Percentiles rank a stretch among this genome's conserved stretches.
Conservation (phyloP, 495 filamentous ascomycete species). For the Aspergillus sclerotiicarbonarius region DNA sequence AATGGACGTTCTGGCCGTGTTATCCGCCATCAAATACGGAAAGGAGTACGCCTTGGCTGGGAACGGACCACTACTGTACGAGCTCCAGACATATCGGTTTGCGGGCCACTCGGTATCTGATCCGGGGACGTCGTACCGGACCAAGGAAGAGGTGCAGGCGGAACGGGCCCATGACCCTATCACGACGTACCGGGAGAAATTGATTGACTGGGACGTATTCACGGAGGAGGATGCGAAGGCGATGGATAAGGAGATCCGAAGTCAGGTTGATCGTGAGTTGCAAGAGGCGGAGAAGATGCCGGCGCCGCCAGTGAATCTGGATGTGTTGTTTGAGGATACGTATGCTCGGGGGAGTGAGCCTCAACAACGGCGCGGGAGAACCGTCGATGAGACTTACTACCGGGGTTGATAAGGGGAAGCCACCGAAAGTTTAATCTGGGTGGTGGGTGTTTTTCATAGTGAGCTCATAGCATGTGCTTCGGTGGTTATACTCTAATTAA, state of each 20-base stretch:
- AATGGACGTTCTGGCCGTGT: conserved; percentile 93
- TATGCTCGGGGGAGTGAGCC: conserved; percentile 87
- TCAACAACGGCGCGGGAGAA: conserved; percentile 22
- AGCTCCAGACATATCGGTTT: conserved; percentile 94
- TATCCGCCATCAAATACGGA: conserved; percentile 79
- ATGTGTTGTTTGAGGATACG: conserved; percentile 85
- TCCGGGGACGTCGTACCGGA: conserved; percentile 90
- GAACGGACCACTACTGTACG: conserved; percentile 83
- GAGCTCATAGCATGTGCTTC: conserved; percentile 5
- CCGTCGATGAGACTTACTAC: conserved; percentile 23
- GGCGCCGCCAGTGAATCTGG: conserved; percentile 63
- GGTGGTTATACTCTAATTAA: background rate
- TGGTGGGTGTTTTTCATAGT: background rate
- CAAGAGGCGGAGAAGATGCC: conserved; percentile 77
- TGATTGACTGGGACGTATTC: conserved; percentile 83
- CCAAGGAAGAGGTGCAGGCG: conserved; percentile 90
- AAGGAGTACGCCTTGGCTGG: conserved; percentile 70
- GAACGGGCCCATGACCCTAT: conserved; percentile 84
- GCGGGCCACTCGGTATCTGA: conserved; percentile 96
- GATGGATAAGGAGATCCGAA: conserved; percentile 81
- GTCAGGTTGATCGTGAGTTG: conserved; percentile 76
- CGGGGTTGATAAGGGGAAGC: background rate
- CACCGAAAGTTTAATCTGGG: background rate
- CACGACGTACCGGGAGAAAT: conserved; percentile 82
- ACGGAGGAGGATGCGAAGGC: conserved; percentile 84